phyloP scores from a whole-genome alignment of 192 early-diverging fungal genomes.

The Podila epicladia region DNA sequence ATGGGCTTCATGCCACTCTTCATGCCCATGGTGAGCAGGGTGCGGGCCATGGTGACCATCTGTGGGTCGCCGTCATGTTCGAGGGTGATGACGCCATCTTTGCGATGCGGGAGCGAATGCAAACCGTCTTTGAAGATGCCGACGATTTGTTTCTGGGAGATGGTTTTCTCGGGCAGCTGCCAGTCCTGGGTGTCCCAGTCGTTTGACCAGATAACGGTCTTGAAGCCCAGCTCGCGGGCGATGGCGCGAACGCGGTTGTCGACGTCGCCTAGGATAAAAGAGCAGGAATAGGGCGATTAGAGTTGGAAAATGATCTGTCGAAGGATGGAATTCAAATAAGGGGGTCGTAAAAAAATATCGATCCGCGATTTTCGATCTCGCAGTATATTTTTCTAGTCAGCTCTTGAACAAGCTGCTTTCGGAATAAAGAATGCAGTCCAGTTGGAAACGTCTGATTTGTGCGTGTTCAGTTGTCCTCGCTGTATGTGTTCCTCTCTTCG shows the following conservation, averaged over 20 bases:
- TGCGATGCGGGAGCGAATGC: background rate
- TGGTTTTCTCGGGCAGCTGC: constrained; percentile 46
- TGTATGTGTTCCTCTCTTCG: background rate
- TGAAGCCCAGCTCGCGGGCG: constrained; percentile 48
- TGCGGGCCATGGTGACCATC: constrained; percentile 28
- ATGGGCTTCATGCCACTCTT: constrained; percentile 34
- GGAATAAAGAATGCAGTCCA: constrained; percentile 15
- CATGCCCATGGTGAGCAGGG: constrained; percentile 33
- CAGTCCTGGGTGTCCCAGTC: constrained; percentile 66
- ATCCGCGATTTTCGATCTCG: constrained; percentile 1
- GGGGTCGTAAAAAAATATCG: background rate
- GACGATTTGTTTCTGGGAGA: constrained; percentile 25
- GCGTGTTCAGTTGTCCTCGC: background rate
- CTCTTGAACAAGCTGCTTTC: background rate
- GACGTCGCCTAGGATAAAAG: constrained; percentile 15
- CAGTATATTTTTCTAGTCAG: no score
- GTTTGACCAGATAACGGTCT: constrained; percentile 61
- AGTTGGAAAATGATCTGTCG: background rate
- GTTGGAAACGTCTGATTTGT: background rate
- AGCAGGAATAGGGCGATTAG: background rate
- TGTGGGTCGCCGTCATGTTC: constrained; percentile 37
- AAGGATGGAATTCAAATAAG: no score
- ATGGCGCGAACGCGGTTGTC: constrained; percentile 41
- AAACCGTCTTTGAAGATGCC: constrained; percentile 37
- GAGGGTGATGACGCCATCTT: constrained; percentile 30